Percentiles rank a stretch among this genome's conserved stretches.
Conservation (phyloP, 345 rosid genomes). For the Rhizophora apiculata region DNA sequence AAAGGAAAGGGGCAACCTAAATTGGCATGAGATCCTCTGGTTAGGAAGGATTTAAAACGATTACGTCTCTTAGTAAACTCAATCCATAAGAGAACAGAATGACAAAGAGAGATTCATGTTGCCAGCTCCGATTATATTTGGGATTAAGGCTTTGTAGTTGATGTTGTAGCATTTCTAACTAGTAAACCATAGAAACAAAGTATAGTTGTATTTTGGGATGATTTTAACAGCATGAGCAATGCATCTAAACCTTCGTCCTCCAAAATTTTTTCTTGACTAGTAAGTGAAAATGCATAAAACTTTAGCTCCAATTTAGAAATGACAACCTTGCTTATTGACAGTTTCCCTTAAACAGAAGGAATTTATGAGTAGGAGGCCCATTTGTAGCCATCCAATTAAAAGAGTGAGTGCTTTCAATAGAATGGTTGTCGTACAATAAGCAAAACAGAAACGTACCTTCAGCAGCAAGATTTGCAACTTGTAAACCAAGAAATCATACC, state of each 20-base stretch:
- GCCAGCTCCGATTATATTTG: too few species aligned
- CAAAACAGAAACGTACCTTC: slow-evolving; percentile 55
- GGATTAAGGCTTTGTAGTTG: too few species aligned
- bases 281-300: slow-evolving; percentile 42
- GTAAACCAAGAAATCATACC: slow-evolving; percentile 2
- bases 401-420: background rate
- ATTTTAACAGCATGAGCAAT: slow-evolving; percentile 57
- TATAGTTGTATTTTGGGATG: slow-evolving; percentile 69
- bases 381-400: background rate
- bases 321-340: background rate
- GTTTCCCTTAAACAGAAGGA: slow-evolving; percentile 2
- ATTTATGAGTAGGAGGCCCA: background rate
- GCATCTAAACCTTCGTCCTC: slow-evolving; percentile 96
- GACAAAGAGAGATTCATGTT: too few species aligned
- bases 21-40: too few species aligned
- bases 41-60: too few species aligned
- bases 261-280: slow-evolving; percentile 79
- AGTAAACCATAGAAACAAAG: slow-evolving; percentile 23
- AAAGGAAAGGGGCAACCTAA: too few species aligned
- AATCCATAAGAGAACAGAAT: too few species aligned
- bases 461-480: slow-evolving; percentile 84
- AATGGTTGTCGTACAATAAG: background rate
- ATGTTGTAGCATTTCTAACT: too few species aligned
- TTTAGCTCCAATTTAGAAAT: background rate
- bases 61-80: too few species aligned